These are phyloP conservation scores for Teratosphaeria gauchensis DNA, from an alignment of 2,329 filamentous ascomycete genomes.

Conservation along the genomic window DNA sequence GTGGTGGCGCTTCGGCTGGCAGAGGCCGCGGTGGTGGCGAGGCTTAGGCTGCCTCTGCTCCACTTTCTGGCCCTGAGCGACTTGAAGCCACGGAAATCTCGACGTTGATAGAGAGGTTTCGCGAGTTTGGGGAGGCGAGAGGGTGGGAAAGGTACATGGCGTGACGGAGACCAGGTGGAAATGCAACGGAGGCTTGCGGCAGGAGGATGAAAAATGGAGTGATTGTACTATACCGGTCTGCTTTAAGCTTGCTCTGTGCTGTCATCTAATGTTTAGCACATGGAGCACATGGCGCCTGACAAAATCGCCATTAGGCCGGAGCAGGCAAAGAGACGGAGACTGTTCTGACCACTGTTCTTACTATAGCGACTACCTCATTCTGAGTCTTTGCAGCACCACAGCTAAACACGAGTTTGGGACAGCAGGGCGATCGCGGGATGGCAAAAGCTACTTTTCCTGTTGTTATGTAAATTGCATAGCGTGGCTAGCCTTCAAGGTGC, in stretches of 20 bases:
- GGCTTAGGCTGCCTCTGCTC: neutral
- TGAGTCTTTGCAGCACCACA: neutral
- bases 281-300: neutral
- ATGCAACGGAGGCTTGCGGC: neutral
- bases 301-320: neutral
- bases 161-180: neutral
- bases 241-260: neutral
- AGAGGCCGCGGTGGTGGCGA: neutral
- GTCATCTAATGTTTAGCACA: neutral
- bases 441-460: neutral
- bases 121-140: neutral
- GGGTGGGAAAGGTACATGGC: neutral
- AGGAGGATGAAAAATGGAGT: neutral
- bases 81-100: neutral
- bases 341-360: neutral
- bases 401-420: neutral
- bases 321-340: neutral
- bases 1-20: constrained; percentile 19
- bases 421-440: neutral
- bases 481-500: neutral
- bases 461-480: neutral
- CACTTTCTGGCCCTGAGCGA: neutral
- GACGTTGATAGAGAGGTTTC: neutral
- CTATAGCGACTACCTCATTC: neutral
- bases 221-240: neutral